A percentile compares a stretch with the other conserved stretches of the same genome.
Evolutionary conservation across 306 rosid genomes (phyloP).

Genomic region (Cicer bijugum): DNA sequence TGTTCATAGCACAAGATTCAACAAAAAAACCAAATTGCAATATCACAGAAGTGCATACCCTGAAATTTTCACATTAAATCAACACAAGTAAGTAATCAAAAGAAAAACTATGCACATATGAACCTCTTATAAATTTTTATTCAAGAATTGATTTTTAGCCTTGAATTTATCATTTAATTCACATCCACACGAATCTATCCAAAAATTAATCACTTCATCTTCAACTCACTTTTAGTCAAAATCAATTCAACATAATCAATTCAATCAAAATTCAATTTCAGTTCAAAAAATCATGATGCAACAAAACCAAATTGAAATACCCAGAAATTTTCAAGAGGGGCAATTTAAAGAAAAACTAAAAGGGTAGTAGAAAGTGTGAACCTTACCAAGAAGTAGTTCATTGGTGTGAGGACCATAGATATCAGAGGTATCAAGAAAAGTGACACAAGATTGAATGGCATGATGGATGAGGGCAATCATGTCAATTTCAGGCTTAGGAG

Average conservation of each 20-base stretch:
- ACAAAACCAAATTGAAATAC: no score
- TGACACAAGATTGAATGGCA: constrained; percentile 61
- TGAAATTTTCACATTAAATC: neutral
- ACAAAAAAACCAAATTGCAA: neutral
- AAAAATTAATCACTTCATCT: no score
- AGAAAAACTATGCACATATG: no score
- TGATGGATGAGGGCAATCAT: constrained; percentile 71
- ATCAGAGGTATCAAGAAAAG: constrained; percentile 73
- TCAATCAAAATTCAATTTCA: no score
- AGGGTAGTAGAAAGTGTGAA: constrained; percentile 26
- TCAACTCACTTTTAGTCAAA: no score
- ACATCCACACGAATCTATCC: no score
- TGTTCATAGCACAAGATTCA: neutral
- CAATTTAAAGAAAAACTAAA: neutral
- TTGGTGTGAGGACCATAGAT: constrained; percentile 68
- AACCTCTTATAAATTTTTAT: no score
- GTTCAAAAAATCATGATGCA: no score
- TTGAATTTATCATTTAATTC: no score
- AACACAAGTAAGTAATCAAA: neutral
- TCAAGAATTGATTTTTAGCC: no score
- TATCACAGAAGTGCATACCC: neutral
- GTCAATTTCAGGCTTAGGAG: constrained; percentile 68
- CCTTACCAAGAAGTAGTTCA: constrained; percentile 67
- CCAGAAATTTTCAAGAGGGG: neutral
- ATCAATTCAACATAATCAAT: no score